Evolutionary conservation across 352 stramenopile genomes (phyloP), one percentile per base, ranked within the genome.

Genomic region (Thraustotheca clavata): DNA sequence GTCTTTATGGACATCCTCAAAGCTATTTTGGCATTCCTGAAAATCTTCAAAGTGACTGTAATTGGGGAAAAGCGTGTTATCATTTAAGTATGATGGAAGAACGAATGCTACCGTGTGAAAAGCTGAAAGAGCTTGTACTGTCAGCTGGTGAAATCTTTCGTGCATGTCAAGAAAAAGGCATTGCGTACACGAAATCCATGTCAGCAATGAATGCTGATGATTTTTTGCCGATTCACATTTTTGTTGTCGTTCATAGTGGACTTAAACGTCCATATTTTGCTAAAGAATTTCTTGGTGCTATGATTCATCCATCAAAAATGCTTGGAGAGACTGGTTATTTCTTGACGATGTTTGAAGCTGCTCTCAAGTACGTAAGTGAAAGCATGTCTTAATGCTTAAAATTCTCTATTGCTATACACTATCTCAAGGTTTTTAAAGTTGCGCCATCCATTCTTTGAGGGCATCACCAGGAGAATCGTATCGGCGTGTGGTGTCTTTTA

Each of bases 321-420:
- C 69, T 89, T 31, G 80, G 82, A 47, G 84, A 94, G 63, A 76
- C 88, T 27, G 84, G 84, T 26, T 94, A 94, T 67, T 89, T 90
- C 65, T 78, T 94, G 59, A 94, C 84, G 33, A 90, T 94, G 82
- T 91, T 94, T 39, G 82, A 91, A 55, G 84, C 89, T 67, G 84
- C 84, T 33, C 75, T 94, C 69, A 82, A 94, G 72, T 94, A 91
- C 71, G 83, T 94, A 72, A 83, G 78, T 49, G 80, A 92, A 57
- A 52, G 50, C 50, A 60, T 60, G 50, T 41, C 29, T 18, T 5
- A 43, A 43, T 20, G 26, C 29, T 48, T 22, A 29, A 18, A 43
- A 38, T 38, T 40, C n/a, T 40, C 35, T 31, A 54, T 35, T 54
- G 46, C 16, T n/a, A 6, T n/a, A 18, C 5, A 14, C 6, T 1